Base-by-base conservation (phyloP, 2,329 filamentous ascomycete species). In the Fusarium oligoseptatum region DNA sequence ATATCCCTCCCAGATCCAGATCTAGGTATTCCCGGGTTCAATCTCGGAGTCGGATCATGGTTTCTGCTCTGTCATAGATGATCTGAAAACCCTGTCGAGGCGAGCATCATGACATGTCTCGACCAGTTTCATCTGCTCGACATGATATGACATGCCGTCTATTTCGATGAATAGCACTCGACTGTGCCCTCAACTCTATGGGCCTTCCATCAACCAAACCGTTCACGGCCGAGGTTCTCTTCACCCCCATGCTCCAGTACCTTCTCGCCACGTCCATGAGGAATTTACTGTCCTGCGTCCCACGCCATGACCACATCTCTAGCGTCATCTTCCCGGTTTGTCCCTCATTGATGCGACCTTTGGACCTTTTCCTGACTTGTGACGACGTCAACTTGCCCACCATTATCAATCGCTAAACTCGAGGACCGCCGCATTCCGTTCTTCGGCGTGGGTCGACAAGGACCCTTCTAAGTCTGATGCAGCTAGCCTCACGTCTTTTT, bases 371-470 rank as follows among this genome's bases (percentile, higher is more conserved):
- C 41, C 43, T 63, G 48, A 50, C 67, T 60, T 68, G 68, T 75
- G 68, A 67, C 65, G 69, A 64, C 61, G 65, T 76, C 67, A 75
- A 76, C 55, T 66, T 67, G 43, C 66, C 60, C 65, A 52, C 64
- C 66, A 68, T 69, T 71, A 68, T 68, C 73, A 67, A 64, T 72
- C 68, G 45, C 52, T 60, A 63, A 67, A 48, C 65, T 67, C 66
- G 66, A 66, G 62, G 64, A 50, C 60, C 65, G 72, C 72, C 50
- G 60, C 62, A 66, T 73, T 75, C 75, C 73, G 69, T 65, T 75
- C 66, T 64, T 78, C 73, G 75, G 73, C 76, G 75, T 76, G 76
- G 76, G 76, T 75, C 76, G 52, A 65, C 37, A 9, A 50, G 11
- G 50, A 45, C 20, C 20, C 24, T 64, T 67, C 76, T 78, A 77